These are phyloP conservation scores for Spatholobus suberectus DNA, from an alignment of 306 rosid species.

Conservation along the genomic window DNA sequence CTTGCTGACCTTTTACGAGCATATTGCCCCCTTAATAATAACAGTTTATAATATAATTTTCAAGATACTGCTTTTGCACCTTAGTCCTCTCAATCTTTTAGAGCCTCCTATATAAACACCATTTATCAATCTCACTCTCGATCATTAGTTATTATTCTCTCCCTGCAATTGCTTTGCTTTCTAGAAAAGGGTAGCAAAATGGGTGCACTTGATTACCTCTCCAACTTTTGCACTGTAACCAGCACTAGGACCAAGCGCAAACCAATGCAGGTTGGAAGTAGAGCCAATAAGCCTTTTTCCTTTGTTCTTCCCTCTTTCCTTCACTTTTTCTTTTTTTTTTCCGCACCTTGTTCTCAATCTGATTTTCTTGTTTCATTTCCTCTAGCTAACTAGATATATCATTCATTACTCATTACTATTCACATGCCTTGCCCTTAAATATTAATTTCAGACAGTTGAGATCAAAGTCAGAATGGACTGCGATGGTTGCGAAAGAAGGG, in stretches of 20 bases:
- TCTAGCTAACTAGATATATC: neutral
- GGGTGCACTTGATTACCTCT: constrained; percentile 93
- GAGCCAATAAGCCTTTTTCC: neutral
- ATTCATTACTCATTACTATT: too few relatives aligned
- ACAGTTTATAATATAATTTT: constrained; percentile 11
- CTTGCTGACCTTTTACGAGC: constrained; percentile 21
- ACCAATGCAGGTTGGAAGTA: constrained; percentile 83
- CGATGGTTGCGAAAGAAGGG: constrained; percentile 92
- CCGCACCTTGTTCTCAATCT: neutral
- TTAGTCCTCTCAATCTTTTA: neutral
- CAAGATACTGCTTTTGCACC: constrained; percentile 15
- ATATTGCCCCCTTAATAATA: constrained; percentile 39
- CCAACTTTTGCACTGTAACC: constrained; percentile 71
- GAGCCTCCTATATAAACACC: constrained; percentile 40
- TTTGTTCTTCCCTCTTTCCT: neutral
- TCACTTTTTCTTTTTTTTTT: neutral
- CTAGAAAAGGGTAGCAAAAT: constrained; percentile 38
- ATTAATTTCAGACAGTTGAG: constrained; percentile 67
- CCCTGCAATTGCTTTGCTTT: constrained; percentile 15
- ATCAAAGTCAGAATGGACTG: constrained; percentile 89
- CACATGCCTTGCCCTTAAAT: neutral
- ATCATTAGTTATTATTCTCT: constrained; percentile 1
- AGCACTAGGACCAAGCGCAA: constrained; percentile 69
- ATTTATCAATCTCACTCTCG: constrained; percentile 17
- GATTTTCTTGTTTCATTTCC: neutral